Base-by-base conservation (phyloP, 139 green algal species). In the Closterium sp. region DNA sequence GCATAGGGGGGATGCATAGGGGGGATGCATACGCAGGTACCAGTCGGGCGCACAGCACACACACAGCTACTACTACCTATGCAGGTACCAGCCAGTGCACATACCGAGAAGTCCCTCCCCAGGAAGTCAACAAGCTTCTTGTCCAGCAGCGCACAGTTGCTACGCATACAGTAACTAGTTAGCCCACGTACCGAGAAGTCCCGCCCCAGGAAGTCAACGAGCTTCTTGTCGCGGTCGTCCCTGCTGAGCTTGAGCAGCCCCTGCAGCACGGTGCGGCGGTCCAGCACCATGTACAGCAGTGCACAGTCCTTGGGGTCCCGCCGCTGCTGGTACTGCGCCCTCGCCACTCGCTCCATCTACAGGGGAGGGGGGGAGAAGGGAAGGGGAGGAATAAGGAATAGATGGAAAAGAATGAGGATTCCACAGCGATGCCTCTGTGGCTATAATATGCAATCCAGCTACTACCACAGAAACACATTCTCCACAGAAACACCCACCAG, bases 61-160 rank as follows among this genome's bases (percentile, higher is more conserved):
- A n/a, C n/a, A n/a, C n/a, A n/a, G n/a, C n/a, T n/a, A n/a, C n/a
- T n/a, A n/a, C n/a, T n/a, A n/a, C n/a, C n/a, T n/a, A n/a, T n/a
- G n/a, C n/a, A n/a, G n/a, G n/a, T n/a, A n/a, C n/a, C n/a, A n/a
- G n/a, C n/a, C n/a, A n/a, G n/a, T n/a, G n/a, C n/a, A n/a, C n/a
- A n/a, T n/a, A 86, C 83, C 8, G 83, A 31, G 88, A 99, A 99
- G 95, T 98, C 95, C 3, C 95, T 94, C 1, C 89, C 34, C 34
- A 99, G 94, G 89, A 99, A 99, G 31, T 99, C 97, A 0, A 96
- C 94, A 19, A 97, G 89, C 93, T 97, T 97, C 33, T 90, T n/a
- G n/a, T n/a, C n/a, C n/a, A n/a, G n/a, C n/a, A n/a, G n/a, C n/a
- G n/a, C n/a, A n/a, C n/a, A n/a, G n/a, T n/a, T 28, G 16, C 64